These are phyloP conservation scores for Cladosporium sphaerospermum DNA, from an alignment of 2,329 filamentous ascomycete genomes.

Conservation along the genomic window DNA sequence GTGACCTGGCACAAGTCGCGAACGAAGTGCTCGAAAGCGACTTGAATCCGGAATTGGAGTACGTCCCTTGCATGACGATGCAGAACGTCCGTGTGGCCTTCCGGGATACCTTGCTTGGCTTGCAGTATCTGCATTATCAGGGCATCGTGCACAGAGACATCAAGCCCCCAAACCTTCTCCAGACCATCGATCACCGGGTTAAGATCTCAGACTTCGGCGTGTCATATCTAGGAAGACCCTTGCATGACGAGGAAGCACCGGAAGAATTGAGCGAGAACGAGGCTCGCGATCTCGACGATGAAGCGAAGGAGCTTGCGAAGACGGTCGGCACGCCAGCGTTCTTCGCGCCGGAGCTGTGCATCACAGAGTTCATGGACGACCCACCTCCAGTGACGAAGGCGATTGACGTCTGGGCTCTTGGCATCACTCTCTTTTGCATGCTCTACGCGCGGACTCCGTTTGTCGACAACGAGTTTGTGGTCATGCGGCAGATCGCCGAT, in stretches of 20 bases:
- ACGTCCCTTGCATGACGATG: slow-evolving; percentile 88
- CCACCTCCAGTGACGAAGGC: slow-evolving; percentile 77
- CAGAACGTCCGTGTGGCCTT: slow-evolving; percentile 78
- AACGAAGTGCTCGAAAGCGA: slow-evolving; percentile 52
- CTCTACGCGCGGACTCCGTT: slow-evolving; percentile 93
- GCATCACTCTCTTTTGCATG: slow-evolving; percentile 92
- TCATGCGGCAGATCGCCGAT: slow-evolving; percentile 87
- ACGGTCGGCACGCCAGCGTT: slow-evolving; percentile 97
- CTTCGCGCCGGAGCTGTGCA: slow-evolving; percentile 93
- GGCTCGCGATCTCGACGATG: slow-evolving; percentile 71
- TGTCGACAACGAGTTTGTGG: slow-evolving; percentile 82
- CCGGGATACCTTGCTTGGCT: slow-evolving; percentile 82
- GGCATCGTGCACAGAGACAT: slow-evolving; percentile 48
- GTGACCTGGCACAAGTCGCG: slow-evolving; percentile 39
- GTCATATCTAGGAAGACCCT: slow-evolving; percentile 87
- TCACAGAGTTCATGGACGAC: slow-evolving; percentile 64
- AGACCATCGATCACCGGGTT: slow-evolving; percentile 75
- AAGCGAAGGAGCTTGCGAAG: slow-evolving; percentile 93
- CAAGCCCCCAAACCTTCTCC: slow-evolving; percentile 73
- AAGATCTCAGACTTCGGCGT: slow-evolving; percentile 99
- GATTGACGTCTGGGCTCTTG: slow-evolving; percentile 95
- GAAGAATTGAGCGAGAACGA: slow-evolving; percentile 70
- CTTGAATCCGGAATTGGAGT: slow-evolving; percentile 81
- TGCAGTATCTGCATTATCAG: slow-evolving; percentile 72
- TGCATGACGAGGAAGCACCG: slow-evolving; percentile 58